Conservation (phyloP, 345 rosid genomes). For the Citrus hindsii region DNA sequence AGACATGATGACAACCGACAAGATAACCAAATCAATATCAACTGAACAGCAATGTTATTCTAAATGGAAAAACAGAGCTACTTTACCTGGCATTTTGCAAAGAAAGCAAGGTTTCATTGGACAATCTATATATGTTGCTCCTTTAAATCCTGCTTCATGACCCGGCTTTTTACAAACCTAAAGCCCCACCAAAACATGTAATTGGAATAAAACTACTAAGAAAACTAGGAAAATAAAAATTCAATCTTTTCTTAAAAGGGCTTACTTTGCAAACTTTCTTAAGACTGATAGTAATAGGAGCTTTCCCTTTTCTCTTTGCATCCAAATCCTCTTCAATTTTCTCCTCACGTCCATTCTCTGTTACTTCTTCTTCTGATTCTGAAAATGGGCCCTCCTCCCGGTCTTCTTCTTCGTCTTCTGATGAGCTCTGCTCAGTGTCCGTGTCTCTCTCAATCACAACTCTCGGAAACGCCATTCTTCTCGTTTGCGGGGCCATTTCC, state of each 20-base stretch:
- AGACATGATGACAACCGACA: neutral
- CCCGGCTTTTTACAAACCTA: slow-evolving; percentile 91
- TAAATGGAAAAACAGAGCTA: neutral
- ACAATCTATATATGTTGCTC: slow-evolving; percentile 90
- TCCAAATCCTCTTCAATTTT: slow-evolving; percentile 26
- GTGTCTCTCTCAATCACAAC: slow-evolving; percentile 65
- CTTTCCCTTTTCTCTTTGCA: slow-evolving; percentile 58
- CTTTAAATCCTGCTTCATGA: slow-evolving; percentile 95
- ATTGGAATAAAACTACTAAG: neutral
- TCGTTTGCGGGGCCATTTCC: slow-evolving; percentile 53
- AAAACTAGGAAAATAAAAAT: neutral
- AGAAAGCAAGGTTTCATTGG: slow-evolving; percentile 97
- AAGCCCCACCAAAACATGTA: slow-evolving; percentile 18
- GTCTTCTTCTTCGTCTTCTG: slow-evolving; percentile 48
- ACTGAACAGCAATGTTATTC: neutral
- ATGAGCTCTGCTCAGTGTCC: slow-evolving; percentile 73
- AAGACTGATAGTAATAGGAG: slow-evolving; percentile 78
- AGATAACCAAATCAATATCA: neutral
- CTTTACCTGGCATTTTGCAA: slow-evolving; percentile 91
- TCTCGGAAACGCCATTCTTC: slow-evolving; percentile 52
- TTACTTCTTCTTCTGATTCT: slow-evolving; percentile 33
- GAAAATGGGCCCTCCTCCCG: slow-evolving; percentile 37
- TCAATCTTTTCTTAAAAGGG: neutral
- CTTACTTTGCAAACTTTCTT: slow-evolving; percentile 94
- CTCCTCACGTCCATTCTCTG: slow-evolving; percentile 28